Evolutionary conservation across 257 asterid genomes (phyloP), one percentile per base, ranked within the genome.

Genomic region (Gentiana straminea): DNA sequence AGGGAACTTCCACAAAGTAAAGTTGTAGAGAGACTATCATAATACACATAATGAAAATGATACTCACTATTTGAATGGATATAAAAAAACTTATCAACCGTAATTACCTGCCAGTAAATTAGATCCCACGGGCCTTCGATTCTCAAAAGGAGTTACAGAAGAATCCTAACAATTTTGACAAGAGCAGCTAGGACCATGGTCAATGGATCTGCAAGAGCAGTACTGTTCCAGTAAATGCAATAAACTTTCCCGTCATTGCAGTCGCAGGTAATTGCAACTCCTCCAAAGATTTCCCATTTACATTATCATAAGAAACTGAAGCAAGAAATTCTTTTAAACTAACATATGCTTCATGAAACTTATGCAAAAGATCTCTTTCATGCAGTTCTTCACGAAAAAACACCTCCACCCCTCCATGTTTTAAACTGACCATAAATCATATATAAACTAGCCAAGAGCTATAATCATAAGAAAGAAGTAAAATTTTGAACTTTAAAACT

Each of bases 111-210:
- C 97, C 98, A 91, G 70, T 83, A 91, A 35, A 85, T 77, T 67
- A 91, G 68, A 68, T 93, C 90, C 98, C 98, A 92, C 34, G 98
- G 98, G 12, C 98, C 98, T 76, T 78, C 83, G 73, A 92, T 73
- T 72, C 64, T 77, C 60, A 95, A 87, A 72, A 92, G 90, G 68
- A 87, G 79, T 67, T 75, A 79, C 0, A 85, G 94, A 65, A 92
- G 70, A 35, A 5, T 41, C 2, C 46, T 24, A 24, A 24, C 90
- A 59, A 60, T 49, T 61, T 61, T 59, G 68, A 53, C 68, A 54
- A 73, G 77, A 75, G 37, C 68, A 70, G 57, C 72, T 68, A 52
- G 66, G 44, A 51, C 7, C 39, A 63, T 68, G 72, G 58, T 70
- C 83, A 58, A 69, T 79, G 49, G 84, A 77, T 55, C 54, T 35